These are phyloP conservation scores for Exophiala mesophila DNA, from an alignment of 2,329 filamentous ascomycete genomes.

Conservation along the genomic window DNA sequence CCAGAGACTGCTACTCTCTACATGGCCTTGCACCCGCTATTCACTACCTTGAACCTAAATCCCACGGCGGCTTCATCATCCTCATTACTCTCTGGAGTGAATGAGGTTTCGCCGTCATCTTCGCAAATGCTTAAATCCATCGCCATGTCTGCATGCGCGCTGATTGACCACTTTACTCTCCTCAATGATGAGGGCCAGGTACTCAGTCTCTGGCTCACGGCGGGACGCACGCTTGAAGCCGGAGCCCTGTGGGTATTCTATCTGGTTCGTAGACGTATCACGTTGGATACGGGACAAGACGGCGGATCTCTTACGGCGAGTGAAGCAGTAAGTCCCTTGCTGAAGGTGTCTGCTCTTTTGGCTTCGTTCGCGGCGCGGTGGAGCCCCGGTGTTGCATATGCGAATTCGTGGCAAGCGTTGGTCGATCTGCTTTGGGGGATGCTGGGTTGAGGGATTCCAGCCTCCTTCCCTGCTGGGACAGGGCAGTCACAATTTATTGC, in stretches of 20 bases:
- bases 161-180: slow-evolving; percentile 7
- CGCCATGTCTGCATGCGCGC: slow-evolving; percentile 5
- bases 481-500: too few relatives aligned
- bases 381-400: not conserved
- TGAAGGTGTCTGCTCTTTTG: slow-evolving; percentile 1
- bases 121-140: too few relatives aligned
- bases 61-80: too few relatives aligned
- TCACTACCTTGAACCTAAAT: too few relatives aligned
- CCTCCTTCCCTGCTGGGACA: too few relatives aligned
- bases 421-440: slow-evolving; percentile 3
- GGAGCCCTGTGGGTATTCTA: slow-evolving; percentile 1
- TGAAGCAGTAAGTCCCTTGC: not conserved
- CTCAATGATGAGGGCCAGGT: slow-evolving; percentile 2
- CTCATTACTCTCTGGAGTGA: too few relatives aligned
- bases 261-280: not conserved
- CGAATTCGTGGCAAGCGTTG: slow-evolving; percentile 1
- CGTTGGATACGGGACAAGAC: too few relatives aligned
- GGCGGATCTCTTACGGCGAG: too few relatives aligned
- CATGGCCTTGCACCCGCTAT: too few relatives aligned
- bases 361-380: slow-evolving; percentile 1
- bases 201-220: not conserved
- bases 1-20: too few relatives aligned
- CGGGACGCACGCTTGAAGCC: not conserved
- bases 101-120: too few relatives aligned
- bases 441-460: too few relatives aligned